phyloP scores from a whole-genome alignment of 2,329 filamentous ascomycete genomes.

The Pyricularia pennisetigena region DNA sequence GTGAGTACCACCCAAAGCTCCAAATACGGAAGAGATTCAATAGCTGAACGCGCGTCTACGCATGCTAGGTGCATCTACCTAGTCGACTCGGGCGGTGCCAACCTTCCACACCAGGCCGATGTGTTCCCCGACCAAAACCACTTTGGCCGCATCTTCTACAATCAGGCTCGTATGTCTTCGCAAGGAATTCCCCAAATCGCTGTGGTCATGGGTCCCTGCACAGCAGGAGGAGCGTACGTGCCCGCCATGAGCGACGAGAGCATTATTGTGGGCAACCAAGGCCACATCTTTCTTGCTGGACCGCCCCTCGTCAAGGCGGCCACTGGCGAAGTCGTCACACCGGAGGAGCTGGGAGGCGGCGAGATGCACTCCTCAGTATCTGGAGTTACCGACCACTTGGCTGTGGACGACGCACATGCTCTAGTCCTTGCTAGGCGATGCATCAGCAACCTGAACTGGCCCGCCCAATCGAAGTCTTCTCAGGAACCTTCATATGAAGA shows the following conservation, averaged over 20 bases:
- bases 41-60: not conserved
- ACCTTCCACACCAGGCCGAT: conserved; percentile 88
- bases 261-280: conserved; percentile 80
- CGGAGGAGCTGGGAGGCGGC: conserved; percentile 85
- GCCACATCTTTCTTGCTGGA: conserved; percentile 94
- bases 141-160: conserved; percentile 96
- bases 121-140: conserved; percentile 94
- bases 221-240: conserved; percentile 90
- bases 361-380: conserved; percentile 83
- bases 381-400: conserved; percentile 90
- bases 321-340: conserved; percentile 83
- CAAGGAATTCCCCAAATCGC: conserved; percentile 85
- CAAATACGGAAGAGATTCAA: not conserved
- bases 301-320: conserved; percentile 93
- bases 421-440: conserved; percentile 76
- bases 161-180: conserved; percentile 89
- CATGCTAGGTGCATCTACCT: conserved; percentile 71
- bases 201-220: conserved; percentile 96
- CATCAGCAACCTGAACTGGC: conserved; percentile 85
- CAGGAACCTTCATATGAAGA: conserved; percentile 45
- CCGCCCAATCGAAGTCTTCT: conserved; percentile 26
- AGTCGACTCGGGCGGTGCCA: conserved; percentile 91
- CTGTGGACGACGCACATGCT: conserved; percentile 88
- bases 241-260: conserved; percentile 96
- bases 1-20: conserved; percentile 27